Base-by-base conservation (phyloP, 1,284 basidiomycete genomes). In the Inonotus hispidus region DNA sequence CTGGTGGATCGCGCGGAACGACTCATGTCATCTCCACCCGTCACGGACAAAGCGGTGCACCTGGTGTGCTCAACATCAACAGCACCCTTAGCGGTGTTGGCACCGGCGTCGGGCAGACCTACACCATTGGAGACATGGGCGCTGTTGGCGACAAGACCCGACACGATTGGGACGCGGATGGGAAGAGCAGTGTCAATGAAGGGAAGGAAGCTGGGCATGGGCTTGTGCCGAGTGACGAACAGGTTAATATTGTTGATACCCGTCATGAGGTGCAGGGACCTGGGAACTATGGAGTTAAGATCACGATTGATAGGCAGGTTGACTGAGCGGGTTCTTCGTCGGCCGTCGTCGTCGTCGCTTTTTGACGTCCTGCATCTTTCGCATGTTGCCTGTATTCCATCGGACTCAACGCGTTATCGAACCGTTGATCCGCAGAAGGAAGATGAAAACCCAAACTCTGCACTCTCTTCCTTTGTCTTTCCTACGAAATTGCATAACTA, bases 51-150 rank as follows among this genome's bases (percentile, higher is more conserved):
- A 21, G 46, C n/a, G 67, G 68, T 23, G 65, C 66, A 1, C 73
- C 70, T 64, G 70, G 71, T 3, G 71, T 74, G 43, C 69, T 75
- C 59, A 71, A 71, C 67, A 66, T 77, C 68, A 64, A 73, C 62
- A 60, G 67, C 68, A 55, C 69, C 37, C 77, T 78, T 25, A 77
- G 73, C 56, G 69, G 72, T 65, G 67, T 76, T 7, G 63, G 76
- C 53, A 70, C 73, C 68, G 58, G 74, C 74, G n/a, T 70, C 71
- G 74, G 72, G 14, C 76, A 81, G 67, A 85, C 84, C 1, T 88
- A 82, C 65, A 87, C 83, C n/a, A 81, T 90, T 61, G 82, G 82
- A 61, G 80, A 84, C 53, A 84, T 87, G 68, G 76, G 79, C 58
- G 72, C 74, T 67, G 37, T 16, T 10, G 52, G 52, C 19, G 53